Base-by-base conservation (phyloP, 179 eudicot species). In the Beta macrorhiza region DNA sequence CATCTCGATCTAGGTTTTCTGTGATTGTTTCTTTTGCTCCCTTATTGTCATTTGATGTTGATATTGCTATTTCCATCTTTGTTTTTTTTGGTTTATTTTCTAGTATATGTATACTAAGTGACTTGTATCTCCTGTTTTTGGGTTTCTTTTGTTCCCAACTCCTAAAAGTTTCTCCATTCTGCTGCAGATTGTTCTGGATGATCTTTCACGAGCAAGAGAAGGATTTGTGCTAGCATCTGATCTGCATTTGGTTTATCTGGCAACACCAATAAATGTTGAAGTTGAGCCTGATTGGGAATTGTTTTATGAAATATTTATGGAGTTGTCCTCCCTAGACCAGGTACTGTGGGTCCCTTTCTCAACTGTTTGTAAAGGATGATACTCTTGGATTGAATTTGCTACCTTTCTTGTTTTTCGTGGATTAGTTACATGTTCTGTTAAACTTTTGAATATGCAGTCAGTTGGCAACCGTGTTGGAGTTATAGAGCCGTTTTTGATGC, bases 401-500 rank as follows among this genome's bases (percentile, higher is more conserved):
- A 22, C 14, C n/a, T 77, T 65, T 77, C 57, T 42, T 74, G 29
- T 68, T 67, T 53, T 57, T 49, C 61, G 6, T 65, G 63, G 29
- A 29, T 51, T 17, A 57, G 37, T 67, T 58, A 53, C 32, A 53
- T 75, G 64, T 70, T 63, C 37, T 82, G 69, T 75, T 51, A 65
- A 77, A 45, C 59, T 20, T 67, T 53, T 52, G 58, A 52, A 25
- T 61, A 59, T 90, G 87, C 82, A 97, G 99, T 92, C 99, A 19
- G 99, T 97, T 82, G 99, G 98, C 63, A 97, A 94, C 80, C 97
- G 97, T 81, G 97, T 97, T 87, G 99, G 99, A 84, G 98, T 97
- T 44, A 81, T 84, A 61, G 99, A 97, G 87, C 97, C 97, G 67
- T 97, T 97, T 86, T 81, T 97, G 80, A 97, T 97, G 99, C 97